Base-by-base conservation (phyloP, 805 yeast species). In the Candida rishiriensis region DNA sequence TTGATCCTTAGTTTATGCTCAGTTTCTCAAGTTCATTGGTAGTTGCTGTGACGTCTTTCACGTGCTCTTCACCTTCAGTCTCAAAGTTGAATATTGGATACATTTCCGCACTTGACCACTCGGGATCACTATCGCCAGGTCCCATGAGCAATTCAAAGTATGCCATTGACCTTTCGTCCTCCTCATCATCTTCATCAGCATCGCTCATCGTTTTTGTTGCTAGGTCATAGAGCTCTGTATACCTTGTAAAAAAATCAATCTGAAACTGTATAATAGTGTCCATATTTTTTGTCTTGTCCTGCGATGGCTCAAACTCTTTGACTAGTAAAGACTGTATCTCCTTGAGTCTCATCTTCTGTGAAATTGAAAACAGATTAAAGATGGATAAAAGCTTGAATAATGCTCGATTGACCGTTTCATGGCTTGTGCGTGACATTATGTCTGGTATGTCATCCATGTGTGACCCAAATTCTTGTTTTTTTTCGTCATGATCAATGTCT, bases 401-500 rank as follows among this genome's bases (percentile, higher is more conserved):
- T 1, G 53, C 49, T 12, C 40, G 29, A 14, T 49, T 43, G 5
- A 57, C 44, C 26, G 54, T 49, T 1, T 49, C 50, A 17, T 41
- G 48, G 8, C 40, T 21, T 10, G 53, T 30, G 3, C 34, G 34
- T 15, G 44, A 42, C 48, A 52, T 49, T 10, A 55, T 38, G n/a
- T 31, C n/a, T 12, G 32, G 43, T 36, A 59, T 43, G 10, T 47
- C 38, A 3, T 47, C 51, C 17, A 36, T 45, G 26, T 21, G 26
- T 21, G 26, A 21, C 26, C 26, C 26, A 21, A 21, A 21, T 7
- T 4, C 26, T 21, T 21, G 26, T 5, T 4, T 21, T 21, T 7
- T 21, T 7, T 42, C 47, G 14, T 64, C 69, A 36, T 63, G 70
- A 7, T 74, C 74, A 10, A 64, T 66, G 10, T 67, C 73, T 12